Evolutionary conservation across 768 basidiomycete species (phyloP).

Genomic region (Podaxis pistillaris): DNA sequence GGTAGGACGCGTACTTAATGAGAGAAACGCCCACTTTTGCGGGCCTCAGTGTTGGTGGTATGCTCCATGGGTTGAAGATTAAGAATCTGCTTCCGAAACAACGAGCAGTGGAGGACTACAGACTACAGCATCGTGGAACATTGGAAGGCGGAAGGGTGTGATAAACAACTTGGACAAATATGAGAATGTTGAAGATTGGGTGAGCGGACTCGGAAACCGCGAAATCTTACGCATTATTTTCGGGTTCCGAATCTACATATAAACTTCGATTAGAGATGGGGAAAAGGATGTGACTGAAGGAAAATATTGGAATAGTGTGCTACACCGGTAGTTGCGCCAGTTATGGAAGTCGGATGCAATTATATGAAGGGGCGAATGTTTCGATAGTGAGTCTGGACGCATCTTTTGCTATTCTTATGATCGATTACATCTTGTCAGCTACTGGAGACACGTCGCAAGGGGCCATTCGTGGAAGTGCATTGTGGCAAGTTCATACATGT

Average conservation of each 20-base stretch:
- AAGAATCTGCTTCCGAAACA: conserved; percentile 30
- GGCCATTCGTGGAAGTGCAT: no score
- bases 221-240: background rate
- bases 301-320: no score
- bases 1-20: conserved; percentile 32
- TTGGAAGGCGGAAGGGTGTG: conserved; percentile 35
- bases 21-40: conserved; percentile 36
- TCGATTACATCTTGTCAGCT: no score
- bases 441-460: no score
- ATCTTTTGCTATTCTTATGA: no score
- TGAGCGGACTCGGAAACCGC: background rate
- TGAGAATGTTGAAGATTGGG: conserved; percentile 4
- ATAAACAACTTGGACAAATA: conserved; percentile 14
- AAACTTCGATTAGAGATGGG: no score
- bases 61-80: conserved; percentile 28
- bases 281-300: no score
- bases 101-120: conserved; percentile 40
- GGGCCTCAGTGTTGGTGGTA: conserved; percentile 36
- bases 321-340: no score
- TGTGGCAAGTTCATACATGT: no score
- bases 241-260: background rate
- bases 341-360: no score
- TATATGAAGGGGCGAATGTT: no score
- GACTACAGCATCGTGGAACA: conserved; percentile 35
- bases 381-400: no score